phyloP scores from a whole-genome alignment of 164 flowering plant genomes.

The Annona cherimola region DNA sequence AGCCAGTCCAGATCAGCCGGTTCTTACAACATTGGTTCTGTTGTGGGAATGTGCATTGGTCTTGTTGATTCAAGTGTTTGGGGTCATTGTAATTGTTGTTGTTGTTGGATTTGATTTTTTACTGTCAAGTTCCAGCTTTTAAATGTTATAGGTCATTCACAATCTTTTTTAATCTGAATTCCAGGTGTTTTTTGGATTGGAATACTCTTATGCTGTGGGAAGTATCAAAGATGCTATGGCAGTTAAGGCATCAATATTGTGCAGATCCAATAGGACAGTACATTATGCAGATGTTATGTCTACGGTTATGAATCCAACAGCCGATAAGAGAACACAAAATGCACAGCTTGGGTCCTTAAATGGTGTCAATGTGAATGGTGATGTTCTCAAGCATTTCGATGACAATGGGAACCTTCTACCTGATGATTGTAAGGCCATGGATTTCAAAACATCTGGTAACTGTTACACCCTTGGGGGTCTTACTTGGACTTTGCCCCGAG shows the following conservation, averaged over 20 bases:
- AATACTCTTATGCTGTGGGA: constrained; percentile 67
- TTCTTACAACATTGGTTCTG: too few species aligned
- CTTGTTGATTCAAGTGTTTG: too few species aligned
- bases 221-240: constrained; percentile 36
- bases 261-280: constrained; percentile 15
- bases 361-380: constrained; percentile 20
- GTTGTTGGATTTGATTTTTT: too few species aligned
- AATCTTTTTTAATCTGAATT: constrained; percentile 3
- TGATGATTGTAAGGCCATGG: constrained; percentile 7
- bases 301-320: constrained; percentile 43
- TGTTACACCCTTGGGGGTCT: constrained; percentile 68
- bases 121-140: neutral
- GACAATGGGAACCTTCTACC: neutral
- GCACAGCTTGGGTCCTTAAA: constrained; percentile 16
- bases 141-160: neutral
- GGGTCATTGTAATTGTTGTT: too few species aligned
- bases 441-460: constrained; percentile 10
- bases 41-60: too few species aligned
- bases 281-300: constrained; percentile 50
- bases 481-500: constrained; percentile 61
- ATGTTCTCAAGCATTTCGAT: neutral
- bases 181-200: constrained; percentile 84
- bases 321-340: constrained; percentile 14
- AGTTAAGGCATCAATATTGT: constrained; percentile 19
- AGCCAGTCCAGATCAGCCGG: too few species aligned